phyloP scores from a whole-genome alignment of 495 filamentous ascomycete genomes.

The Lophiostoma macrostomum region DNA sequence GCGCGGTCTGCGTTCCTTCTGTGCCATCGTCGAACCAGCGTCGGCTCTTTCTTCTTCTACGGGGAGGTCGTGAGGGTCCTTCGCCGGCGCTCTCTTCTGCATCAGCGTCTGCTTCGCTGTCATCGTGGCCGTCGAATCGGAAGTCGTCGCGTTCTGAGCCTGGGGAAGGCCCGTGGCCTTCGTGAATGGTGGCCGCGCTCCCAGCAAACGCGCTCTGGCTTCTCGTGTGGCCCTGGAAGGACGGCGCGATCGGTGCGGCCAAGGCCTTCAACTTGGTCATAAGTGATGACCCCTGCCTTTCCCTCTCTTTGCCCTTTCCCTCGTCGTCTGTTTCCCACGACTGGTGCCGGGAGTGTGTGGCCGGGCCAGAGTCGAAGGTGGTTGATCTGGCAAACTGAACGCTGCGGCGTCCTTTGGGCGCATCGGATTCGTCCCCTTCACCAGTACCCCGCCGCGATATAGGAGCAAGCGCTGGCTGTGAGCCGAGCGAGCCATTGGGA shows the following conservation, averaged over 20 bases:
- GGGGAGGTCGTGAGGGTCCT: slow-evolving; percentile 30
- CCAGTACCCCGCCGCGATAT: slow-evolving; percentile 27
- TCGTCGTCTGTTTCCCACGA: slow-evolving; percentile 36
- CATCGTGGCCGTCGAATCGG: slow-evolving; percentile 28
- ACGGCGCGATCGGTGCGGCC: slow-evolving; percentile 35
- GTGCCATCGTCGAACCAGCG: slow-evolving; percentile 32
- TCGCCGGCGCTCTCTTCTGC: slow-evolving; percentile 43
- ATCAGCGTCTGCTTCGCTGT: slow-evolving; percentile 42
- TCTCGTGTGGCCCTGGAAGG: slow-evolving; percentile 38
- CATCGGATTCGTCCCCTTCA: slow-evolving; percentile 33
- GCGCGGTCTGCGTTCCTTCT: slow-evolving; percentile 51
- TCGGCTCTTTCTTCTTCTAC: slow-evolving; percentile 37
- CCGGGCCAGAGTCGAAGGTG: slow-evolving; percentile 22
- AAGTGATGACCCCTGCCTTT: slow-evolving; percentile 36
- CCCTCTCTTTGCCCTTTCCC: slow-evolving; percentile 27
- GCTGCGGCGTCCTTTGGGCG: slow-evolving; percentile 41
- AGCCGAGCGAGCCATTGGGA: slow-evolving; percentile 9
- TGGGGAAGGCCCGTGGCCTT: slow-evolving; percentile 22
- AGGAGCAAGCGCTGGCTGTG: slow-evolving; percentile 15
- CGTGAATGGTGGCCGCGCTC: slow-evolving; percentile 31
- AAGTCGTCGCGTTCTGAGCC: slow-evolving; percentile 30
- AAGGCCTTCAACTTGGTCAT: slow-evolving; percentile 45
- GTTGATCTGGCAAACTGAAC: slow-evolving; percentile 44
- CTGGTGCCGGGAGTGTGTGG: slow-evolving; percentile 30
- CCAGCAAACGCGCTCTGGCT: slow-evolving; percentile 37